Evolutionary conservation across 148 eudicot species (phyloP).

Genomic region (Rhododendron mucronatum): DNA sequence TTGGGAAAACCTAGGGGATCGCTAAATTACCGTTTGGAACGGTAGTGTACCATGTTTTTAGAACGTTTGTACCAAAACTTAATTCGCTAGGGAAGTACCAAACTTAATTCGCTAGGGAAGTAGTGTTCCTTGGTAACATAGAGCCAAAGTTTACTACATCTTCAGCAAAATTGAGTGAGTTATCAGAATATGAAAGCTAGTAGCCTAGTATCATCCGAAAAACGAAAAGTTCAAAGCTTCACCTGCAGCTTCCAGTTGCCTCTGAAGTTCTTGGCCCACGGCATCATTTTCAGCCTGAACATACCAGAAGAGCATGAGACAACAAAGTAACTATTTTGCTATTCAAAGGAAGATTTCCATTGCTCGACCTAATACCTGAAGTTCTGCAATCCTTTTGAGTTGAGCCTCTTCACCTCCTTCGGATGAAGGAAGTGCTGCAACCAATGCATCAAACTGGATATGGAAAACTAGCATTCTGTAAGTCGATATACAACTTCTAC

Average conservation of each 20-base stretch:
- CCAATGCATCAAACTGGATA: slow-evolving; percentile 88
- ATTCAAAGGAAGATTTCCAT: not conserved
- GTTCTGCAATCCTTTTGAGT: slow-evolving; percentile 83
- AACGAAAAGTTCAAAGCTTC: slow-evolving; percentile 6
- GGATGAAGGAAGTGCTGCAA: slow-evolving; percentile 81
- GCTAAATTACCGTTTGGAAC: too few relatives aligned
- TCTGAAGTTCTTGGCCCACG: slow-evolving; percentile 88
- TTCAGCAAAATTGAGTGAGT: not conserved
- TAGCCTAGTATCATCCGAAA: not conserved
- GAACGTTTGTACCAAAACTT: too few relatives aligned
- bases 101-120: too few relatives aligned
- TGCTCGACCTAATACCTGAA: slow-evolving; percentile 46
- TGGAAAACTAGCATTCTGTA: not conserved
- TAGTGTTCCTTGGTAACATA: too few relatives aligned
- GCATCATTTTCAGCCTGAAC: slow-evolving; percentile 84
- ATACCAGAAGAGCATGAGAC: not conserved
- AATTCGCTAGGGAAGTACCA: too few relatives aligned
- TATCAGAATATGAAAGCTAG: not conserved
- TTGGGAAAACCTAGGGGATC: too few relatives aligned
- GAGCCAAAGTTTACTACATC: not conserved
- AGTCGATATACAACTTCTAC: not conserved
- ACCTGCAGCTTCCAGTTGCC: slow-evolving; percentile 97
- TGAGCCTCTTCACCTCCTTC: slow-evolving; percentile 99
- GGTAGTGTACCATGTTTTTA: too few relatives aligned
- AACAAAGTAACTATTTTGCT: not conserved